Base-by-base conservation (phyloP, 108 stramenopile species). In the Skeletonema potamos region DNA sequence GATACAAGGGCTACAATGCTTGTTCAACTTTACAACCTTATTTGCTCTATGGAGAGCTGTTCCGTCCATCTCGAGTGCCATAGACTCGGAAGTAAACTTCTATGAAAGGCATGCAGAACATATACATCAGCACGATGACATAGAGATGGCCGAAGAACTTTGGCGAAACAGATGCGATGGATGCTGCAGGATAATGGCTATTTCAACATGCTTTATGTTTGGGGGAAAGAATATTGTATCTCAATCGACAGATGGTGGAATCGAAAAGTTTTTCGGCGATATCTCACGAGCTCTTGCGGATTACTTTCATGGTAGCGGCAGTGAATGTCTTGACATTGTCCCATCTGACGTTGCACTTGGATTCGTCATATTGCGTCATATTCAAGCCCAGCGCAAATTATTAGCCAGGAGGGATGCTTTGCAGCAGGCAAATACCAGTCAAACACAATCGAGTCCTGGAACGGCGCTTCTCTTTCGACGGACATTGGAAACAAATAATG, bases 181-280 rank as follows among this genome's bases (percentile, higher is more conserved):
- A 9, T 85, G 85, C 34, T 95, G 89, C 68, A 70, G 86, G 22
- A 83, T 87, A 20, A 33, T 91, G 43, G 82, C 82, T 2, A 58
- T 83, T 36, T 74, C 85, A 11, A 96, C 92, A 2, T 96, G 95
- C 46, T 96, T 86, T 65, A 30, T 93, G 36, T 96, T 96, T 79
- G 95, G 95, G 6, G 95, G 95, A 29, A 76, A 84, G 37, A 86
- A 89, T 33, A 76, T 92, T 20, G 67, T 84, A 3, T 73, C 82
- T 6, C 58, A 71, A n/a, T 59, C 74, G 12, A 26, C 72, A 60
- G 68, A 80, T 34, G 65, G 62, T 20, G 72, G 78, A n/a, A 62
- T 70, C 2, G 56, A 71, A 8, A 74, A 70, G 24, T 68, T 79
- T 62, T 91, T 88, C 70, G 81, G 81, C 24, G 87, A 91, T 34